These are phyloP conservation scores for Alternaria novae-zelandiae DNA, from an alignment of 2,329 filamentous ascomycete species.

Conservation along the genomic window DNA sequence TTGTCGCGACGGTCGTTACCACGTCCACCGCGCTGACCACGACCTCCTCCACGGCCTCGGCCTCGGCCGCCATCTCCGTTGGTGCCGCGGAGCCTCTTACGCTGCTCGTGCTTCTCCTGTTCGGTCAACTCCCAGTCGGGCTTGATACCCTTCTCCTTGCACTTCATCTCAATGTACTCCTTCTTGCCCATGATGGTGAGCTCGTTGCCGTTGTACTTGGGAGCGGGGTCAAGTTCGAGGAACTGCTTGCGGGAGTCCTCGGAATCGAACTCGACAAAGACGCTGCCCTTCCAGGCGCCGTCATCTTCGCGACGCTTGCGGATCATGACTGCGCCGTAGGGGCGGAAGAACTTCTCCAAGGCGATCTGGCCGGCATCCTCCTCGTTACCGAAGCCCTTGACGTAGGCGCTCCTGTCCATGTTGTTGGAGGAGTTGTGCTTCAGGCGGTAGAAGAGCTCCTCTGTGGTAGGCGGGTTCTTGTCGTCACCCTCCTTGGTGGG, in stretches of 20 bases:
- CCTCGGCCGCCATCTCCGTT: constrained; percentile 41
- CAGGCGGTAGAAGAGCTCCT: constrained; percentile 57
- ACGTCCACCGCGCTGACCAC: constrained; percentile 33
- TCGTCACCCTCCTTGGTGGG: constrained; percentile 42
- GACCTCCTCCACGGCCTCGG: constrained; percentile 37
- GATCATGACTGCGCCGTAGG: constrained; percentile 78
- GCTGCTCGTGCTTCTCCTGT: constrained; percentile 17
- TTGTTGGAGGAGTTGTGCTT: constrained; percentile 66
- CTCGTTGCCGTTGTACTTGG: constrained; percentile 81
- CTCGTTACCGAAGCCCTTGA: constrained; percentile 91
- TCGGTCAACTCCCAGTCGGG: constrained; percentile 50
- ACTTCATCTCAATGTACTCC: constrained; percentile 71
- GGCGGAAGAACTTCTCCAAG: constrained; percentile 88
- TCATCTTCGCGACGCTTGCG: constrained; percentile 78
- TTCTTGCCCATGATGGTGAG: constrained; percentile 87
- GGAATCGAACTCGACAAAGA: constrained; percentile 89
- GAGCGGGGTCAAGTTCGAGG: constrained; percentile 77
- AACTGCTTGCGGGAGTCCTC: constrained; percentile 83
- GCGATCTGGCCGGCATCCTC: constrained; percentile 87
- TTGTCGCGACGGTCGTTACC: constrained; percentile 25
- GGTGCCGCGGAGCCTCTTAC: constrained; percentile 17
- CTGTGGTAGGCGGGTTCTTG: constrained; percentile 23
- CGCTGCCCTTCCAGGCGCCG: constrained; percentile 89
- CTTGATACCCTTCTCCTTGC: constrained; percentile 54
- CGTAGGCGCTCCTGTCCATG: constrained; percentile 81